phyloP scores from a whole-genome alignment of 2,329 filamentous ascomycete species.

The Aureobasidium sp. region DNA sequence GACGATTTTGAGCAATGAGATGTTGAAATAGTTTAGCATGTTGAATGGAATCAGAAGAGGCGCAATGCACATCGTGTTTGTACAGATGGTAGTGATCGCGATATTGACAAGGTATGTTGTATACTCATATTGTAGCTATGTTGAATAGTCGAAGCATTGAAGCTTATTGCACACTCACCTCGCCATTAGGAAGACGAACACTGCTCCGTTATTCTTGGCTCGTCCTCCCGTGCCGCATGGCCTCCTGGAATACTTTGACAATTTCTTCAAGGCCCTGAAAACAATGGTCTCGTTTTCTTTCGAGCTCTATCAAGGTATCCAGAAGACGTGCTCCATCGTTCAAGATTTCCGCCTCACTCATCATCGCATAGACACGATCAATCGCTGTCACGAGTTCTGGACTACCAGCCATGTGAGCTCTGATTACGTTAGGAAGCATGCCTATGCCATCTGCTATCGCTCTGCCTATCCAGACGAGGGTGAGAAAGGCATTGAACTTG shows the following conservation, averaged over 20 bases:
- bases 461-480: background rate
- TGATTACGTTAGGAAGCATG: background rate
- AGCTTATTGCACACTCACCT: background rate
- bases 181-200: background rate
- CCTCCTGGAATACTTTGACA: background rate
- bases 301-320: background rate
- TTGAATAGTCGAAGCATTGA: background rate
- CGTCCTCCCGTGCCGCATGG: background rate
- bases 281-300: background rate
- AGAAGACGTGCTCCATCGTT: background rate
- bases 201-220: background rate
- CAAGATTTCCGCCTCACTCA: background rate
- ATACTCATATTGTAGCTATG: background rate
- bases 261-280: background rate
- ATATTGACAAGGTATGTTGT: background rate
- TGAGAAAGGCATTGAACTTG: background rate
- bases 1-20: background rate
- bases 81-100: too few species aligned
- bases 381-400: background rate
- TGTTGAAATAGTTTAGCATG: background rate
- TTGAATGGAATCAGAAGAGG: too few species aligned
- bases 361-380: background rate
- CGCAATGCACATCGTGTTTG: too few species aligned
- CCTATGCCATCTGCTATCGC: background rate
- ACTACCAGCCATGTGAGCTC: background rate